These are phyloP conservation scores for Diaporthe capsici DNA, from an alignment of 2,329 filamentous ascomycete genomes.

Conservation along the genomic window DNA sequence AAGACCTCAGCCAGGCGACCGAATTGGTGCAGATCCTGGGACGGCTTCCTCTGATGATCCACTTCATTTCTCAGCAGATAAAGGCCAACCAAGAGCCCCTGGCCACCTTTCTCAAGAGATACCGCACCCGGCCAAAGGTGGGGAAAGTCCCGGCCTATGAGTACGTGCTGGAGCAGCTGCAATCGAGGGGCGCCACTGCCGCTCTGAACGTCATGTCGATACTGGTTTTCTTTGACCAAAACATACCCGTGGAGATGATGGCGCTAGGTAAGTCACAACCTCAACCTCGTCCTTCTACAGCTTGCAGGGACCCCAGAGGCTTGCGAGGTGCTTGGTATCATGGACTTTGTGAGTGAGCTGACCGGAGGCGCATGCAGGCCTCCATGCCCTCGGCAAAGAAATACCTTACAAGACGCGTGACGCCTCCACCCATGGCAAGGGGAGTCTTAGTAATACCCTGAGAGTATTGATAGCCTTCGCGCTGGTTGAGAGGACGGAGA, in stretches of 20 bases:
- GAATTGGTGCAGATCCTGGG: conserved; percentile 75
- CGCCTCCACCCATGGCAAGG: conserved; percentile 49
- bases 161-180: conserved; percentile 64
- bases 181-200: conserved; percentile 61
- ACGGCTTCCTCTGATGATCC: conserved; percentile 76
- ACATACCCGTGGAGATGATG: conserved; percentile 77
- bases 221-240: conserved; percentile 75
- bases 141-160: conserved; percentile 63
- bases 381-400: conserved; percentile 59
- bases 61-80: conserved; percentile 74
- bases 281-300: not conserved
- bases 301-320: no score
- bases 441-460: conserved; percentile 63
- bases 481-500: conserved; percentile 65
- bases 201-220: conserved; percentile 76
- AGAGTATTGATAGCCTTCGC: conserved; percentile 66
- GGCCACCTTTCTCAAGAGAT: conserved; percentile 71
- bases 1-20: conserved; percentile 70
- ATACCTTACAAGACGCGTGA: conserved; percentile 61
- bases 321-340: not conserved
- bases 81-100: conserved; percentile 73
- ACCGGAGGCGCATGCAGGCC: conserved; percentile 50
- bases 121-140: conserved; percentile 68
- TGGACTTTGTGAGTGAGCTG: not conserved
- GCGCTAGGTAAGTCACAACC: conserved; percentile 61